phyloP scores from a whole-genome alignment of 352 stramenopile genomes.

The Globisporangium megalacanthum region DNA sequence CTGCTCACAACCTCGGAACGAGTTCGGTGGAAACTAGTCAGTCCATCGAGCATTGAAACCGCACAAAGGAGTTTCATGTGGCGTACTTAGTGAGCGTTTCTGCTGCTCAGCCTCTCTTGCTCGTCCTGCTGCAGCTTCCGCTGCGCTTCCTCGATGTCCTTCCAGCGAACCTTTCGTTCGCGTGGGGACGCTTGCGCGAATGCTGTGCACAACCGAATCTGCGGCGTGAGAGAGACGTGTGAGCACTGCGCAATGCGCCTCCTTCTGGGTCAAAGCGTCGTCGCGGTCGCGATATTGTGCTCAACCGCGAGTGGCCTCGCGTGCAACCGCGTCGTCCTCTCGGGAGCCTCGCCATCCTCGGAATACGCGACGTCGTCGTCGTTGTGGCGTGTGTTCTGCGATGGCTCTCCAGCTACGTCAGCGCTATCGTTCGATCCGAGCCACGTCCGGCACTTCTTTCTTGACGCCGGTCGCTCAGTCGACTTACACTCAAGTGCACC shows the following conservation, averaged over 20 bases:
- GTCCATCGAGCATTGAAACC: too few species aligned
- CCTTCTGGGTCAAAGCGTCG: not conserved
- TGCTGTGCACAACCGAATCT: not conserved
- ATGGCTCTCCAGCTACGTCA: constrained; percentile 8
- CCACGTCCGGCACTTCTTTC: constrained; percentile 23
- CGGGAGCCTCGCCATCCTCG: not conserved
- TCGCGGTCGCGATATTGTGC: not conserved
- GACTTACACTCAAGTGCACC: constrained; percentile 5
- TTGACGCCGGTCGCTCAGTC: constrained; percentile 18
- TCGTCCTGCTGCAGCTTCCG: too few species aligned
- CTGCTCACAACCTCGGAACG: too few species aligned
- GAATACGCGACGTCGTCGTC: constrained; percentile 8
- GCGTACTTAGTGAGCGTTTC: too few species aligned
- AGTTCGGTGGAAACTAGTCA: too few species aligned
- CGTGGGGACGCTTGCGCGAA: not conserved
- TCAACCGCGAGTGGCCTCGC: constrained; percentile 5
- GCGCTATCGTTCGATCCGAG: constrained; percentile 28
- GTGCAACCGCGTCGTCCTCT: constrained; percentile 24
- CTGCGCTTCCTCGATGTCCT: not conserved
- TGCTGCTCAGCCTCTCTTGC: too few species aligned
- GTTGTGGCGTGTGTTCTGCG: constrained; percentile 30
- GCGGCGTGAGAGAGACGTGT: not conserved
- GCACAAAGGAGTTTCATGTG: too few species aligned
- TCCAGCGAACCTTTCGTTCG: constrained; percentile 1
- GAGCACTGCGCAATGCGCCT: constrained; percentile 1